These are phyloP conservation scores for Perilla frutescens DNA, from an alignment of 257 asterid species.

Conservation along the genomic window DNA sequence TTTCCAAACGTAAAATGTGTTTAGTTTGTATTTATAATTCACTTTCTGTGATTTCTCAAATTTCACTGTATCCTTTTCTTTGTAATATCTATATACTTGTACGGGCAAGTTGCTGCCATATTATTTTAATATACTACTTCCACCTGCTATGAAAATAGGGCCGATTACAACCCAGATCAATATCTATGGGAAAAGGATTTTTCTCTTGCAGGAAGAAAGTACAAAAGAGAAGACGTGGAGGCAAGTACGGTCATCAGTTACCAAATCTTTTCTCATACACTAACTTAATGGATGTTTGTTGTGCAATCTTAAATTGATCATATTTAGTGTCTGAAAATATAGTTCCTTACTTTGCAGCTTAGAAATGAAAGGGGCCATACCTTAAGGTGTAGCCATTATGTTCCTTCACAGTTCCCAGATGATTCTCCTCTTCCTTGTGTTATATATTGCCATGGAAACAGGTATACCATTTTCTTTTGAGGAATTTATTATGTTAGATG, in stretches of 20 bases:
- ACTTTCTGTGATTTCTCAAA: background rate
- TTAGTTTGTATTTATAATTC: background rate
- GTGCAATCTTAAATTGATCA: conserved; percentile 19
- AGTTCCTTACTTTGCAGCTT: conserved; percentile 67
- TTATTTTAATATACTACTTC: conserved; percentile 4
- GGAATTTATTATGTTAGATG: conserved; percentile 15
- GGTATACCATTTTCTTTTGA: conserved; percentile 47
- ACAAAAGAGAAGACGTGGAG: conserved; percentile 92
- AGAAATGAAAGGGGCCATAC: conserved; percentile 85
- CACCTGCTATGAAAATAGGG: conserved; percentile 62
- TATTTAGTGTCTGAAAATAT: conserved; percentile 30
- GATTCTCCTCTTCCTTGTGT: conserved; percentile 94
- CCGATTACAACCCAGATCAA: conserved; percentile 88
- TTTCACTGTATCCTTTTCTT: conserved; percentile 25
- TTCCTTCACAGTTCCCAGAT: conserved; percentile 73
- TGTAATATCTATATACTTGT: conserved; percentile 5
- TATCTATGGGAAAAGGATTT: conserved; percentile 92
- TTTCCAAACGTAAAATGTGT: background rate
- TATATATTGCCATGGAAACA: conserved; percentile 97
- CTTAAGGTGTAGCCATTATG: conserved; percentile 92
- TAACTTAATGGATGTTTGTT: conserved; percentile 23
- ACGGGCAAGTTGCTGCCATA: conserved; percentile 23
- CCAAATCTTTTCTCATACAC: conserved; percentile 36
- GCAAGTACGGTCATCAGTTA: conserved; percentile 89
- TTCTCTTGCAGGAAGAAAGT: conserved; percentile 79